Evolutionary conservation across 768 basidiomycete species (phyloP).

Genomic region (Russula griseocarnosa): DNA sequence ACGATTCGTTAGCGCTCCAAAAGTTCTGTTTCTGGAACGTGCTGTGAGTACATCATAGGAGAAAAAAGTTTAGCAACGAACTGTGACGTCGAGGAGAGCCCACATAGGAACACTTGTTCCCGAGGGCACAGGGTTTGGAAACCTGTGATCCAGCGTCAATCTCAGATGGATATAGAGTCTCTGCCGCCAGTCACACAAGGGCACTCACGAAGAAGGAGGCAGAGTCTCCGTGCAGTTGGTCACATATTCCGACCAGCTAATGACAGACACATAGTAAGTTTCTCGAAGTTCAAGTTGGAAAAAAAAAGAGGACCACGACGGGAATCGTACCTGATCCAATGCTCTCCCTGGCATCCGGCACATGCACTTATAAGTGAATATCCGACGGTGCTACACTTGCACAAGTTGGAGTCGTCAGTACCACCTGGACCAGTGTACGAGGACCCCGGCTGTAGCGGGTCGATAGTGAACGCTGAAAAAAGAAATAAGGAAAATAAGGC

Average conservation of each 20-base stretch:
- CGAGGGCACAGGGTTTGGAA: conserved; percentile 1
- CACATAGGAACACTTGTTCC: background rate
- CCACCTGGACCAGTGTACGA: background rate
- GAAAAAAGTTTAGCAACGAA: background rate
- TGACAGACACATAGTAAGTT: background rate
- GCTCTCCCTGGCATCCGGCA: background rate
- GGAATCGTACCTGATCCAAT: conserved; percentile 4
- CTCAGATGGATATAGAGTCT: background rate
- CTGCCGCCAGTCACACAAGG: too few species aligned
- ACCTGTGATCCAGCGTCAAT: background rate
- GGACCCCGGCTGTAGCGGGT: background rate
- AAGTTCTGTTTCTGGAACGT: background rate
- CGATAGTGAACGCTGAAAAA: background rate
- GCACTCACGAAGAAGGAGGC: background rate
- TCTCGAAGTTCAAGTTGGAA: background rate
- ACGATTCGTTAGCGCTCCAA: background rate
- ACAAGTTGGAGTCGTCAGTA: background rate
- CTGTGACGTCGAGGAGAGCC: conserved; percentile 3
- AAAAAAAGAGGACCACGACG: background rate
- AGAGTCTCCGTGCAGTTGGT: background rate
- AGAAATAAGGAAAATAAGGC: background rate
- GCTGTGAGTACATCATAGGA: background rate
- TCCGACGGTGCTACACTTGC: conserved; percentile 6
- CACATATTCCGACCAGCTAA: background rate
- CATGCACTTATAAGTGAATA: conserved; percentile 11